A percentile compares a stretch with the other conserved stretches of the same genome.
These are phyloP conservation scores for Suillus cothurnatus DNA, from an alignment of 768 basidiomycete genomes.

Conservation along the genomic window DNA sequence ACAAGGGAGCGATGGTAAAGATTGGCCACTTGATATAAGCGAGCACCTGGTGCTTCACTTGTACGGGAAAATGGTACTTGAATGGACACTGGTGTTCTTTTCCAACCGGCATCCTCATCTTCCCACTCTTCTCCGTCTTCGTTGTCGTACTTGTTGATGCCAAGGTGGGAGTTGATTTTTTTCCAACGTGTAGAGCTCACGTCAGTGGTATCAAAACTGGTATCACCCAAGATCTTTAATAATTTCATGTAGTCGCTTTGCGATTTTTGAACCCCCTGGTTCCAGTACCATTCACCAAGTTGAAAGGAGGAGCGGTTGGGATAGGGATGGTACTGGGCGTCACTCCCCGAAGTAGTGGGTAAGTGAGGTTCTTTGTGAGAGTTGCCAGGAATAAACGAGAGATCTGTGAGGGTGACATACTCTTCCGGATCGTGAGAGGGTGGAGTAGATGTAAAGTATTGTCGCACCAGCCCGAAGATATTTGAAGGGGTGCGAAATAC, in stretches of 20 bases:
- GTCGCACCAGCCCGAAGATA: too few species aligned
- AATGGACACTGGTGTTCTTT: constrained; percentile 9
- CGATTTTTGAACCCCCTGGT: constrained; percentile 7
- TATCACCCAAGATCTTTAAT: not conserved
- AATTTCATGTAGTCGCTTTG: not conserved
- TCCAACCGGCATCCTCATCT: constrained; percentile 19
- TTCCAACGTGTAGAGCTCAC: constrained; percentile 8
- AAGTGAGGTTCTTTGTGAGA: not conserved
- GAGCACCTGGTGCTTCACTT: constrained; percentile 7
- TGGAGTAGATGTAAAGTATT: not conserved
- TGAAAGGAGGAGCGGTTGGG: constrained; percentile 13
- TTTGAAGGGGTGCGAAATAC: too few species aligned
- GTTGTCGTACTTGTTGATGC: not conserved
- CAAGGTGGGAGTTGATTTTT: not conserved
- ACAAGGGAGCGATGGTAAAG: constrained; percentile 14
- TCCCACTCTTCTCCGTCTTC: constrained; percentile 5
- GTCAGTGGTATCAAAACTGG: constrained; percentile 6
- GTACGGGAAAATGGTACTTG: constrained; percentile 13
- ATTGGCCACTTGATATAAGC: too few species aligned
- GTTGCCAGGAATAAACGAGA: not conserved
- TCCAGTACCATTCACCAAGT: constrained; percentile 9
- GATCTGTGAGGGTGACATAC: not conserved
- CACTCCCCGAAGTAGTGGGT: not conserved
- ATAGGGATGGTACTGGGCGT: constrained; percentile 9
- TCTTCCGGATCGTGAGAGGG: not conserved